Base-by-base conservation (phyloP, 2,329 filamentous ascomycete species). In the Dryadomyces quercus-mongolicae region DNA sequence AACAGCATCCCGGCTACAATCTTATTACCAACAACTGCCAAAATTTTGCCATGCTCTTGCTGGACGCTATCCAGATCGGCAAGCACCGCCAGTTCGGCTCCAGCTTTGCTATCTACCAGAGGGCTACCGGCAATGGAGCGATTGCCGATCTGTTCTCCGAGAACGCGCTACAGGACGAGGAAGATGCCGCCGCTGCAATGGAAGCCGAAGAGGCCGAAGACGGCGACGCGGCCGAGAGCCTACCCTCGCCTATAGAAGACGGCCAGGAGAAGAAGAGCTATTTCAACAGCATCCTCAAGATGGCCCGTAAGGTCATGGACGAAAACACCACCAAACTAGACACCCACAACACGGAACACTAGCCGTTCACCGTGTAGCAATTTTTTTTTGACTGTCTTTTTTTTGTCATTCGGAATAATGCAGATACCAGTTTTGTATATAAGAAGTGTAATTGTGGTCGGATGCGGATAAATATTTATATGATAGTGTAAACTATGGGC, bases 1-100 rank as follows among this genome's bases (percentile, higher is more conserved):
- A 70, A 38, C 70, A 67, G 51, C 69, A 71, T 10, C 70, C 76
- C 0, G 74, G 67, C 1, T 81, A 81, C 64, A 80, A 80, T 53
- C 69, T 81, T 54, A 80, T 81, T 62, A 75, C 69, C 58, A 81
- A 81, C 63, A 81, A 81, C 64, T 81, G 78, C 62, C 78, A 81
- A 59, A 80, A 75, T 18, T 81, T 76, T 56, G 77, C 75, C 0
- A 61, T 78, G 15, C 66, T 71, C 47, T 65, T 80, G 15, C 71
- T 81, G 8, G 75, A 80, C 55, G 73, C 74, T 34, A 76, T 81
- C 55, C 74, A 78, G 56, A 68, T 75, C 13, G 73, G 74, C 7
- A 66, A 69, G 13, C 71, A 72, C 55, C 71, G 69, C 46, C 69
- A 80, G 49, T 80, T 81, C 45, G 76, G 71, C 42, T 79, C 77